phyloP scores from a whole-genome alignment of 129 eudicot species.

The Tagetes erecta region DNA sequence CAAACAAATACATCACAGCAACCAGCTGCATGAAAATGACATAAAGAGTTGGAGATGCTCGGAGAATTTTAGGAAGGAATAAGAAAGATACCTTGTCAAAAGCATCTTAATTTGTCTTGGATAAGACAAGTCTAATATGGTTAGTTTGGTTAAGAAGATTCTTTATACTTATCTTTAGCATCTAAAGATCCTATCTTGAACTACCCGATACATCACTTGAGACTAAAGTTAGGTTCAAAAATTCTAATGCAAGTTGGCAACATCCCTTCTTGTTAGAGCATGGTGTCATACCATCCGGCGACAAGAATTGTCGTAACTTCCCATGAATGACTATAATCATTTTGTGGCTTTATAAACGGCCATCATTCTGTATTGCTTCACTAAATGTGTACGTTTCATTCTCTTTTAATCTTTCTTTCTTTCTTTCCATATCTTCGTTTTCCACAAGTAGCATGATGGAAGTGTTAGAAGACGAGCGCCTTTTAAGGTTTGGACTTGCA shows the following conservation, averaged over 20 bases:
- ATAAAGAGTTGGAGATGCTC: constrained; percentile 12
- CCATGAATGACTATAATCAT: constrained; percentile 15
- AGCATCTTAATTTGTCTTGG: too few species aligned
- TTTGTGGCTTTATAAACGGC: constrained; percentile 26
- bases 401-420: background rate
- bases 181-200: constrained; percentile 33
- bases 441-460: constrained; percentile 34
- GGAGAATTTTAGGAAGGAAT: constrained; percentile 16
- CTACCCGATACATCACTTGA: constrained; percentile 31
- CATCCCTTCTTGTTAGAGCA: constrained; percentile 18
- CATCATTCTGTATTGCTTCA: background rate
- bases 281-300: background rate
- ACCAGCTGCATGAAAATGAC: background rate
- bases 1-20: background rate
- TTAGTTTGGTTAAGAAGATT: constrained; percentile 27
- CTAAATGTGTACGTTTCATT: background rate
- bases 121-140: constrained; percentile 21
- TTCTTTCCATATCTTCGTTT: background rate
- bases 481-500: constrained; percentile 58
- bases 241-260: constrained; percentile 17
- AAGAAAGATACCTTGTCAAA: background rate
- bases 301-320: constrained; percentile 26
- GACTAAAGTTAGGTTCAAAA: constrained; percentile 3
- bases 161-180: constrained; percentile 14
- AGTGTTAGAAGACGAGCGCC: constrained; percentile 41